Evolutionary conservation across 1,284 basidiomycete species (phyloP), one percentile per base, ranked within the genome.

Genomic region (Blastosporella zonata): DNA sequence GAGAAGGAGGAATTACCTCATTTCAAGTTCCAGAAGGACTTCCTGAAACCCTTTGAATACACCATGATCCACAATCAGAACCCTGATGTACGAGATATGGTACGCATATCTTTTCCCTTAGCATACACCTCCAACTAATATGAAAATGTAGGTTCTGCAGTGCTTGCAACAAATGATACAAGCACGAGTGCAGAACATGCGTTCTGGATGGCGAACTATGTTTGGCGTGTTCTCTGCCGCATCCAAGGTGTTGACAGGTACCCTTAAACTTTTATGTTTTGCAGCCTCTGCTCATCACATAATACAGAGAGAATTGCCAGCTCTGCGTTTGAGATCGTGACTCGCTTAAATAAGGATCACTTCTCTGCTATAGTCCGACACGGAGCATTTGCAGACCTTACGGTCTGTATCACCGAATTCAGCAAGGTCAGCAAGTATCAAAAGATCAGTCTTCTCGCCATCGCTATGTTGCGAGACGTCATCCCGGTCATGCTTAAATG

Each of bases 1-100:
- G 97, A 99, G 69, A 99, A 99, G 70, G 96, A 99, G 65, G 97
- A 99, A 67, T 67, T 99, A 55, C 84, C 93, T 0, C 94, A 98
- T 71, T 99, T 99, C 81, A 94, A 96, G 64, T 99, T 99, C 72
- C 97, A 99, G 62, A 99, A 99, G 68, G 97, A 99, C 66, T 99
- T 99, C 70, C 70, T 99, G 48, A 91, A 93, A 64, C 97, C 97
- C 1, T 99, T 99, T 66, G 95, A 99, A 71, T 89, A 97, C 67
- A 95, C 97, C 1, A 99, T 99, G 90, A 81, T 89, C 36, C 90
- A 98, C 65, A 99, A 98, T 69, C 81, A 85, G 52, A 97, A 97
- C 67, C 86, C 93, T 3, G 96, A 98, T 60, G 86, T 97, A 36
- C 84, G 96, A 50, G 97, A 99, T 65, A 93, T 99, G 93, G 96